phyloP scores from a whole-genome alignment of 805 yeast genomes.

The Kazachstania africana region DNA sequence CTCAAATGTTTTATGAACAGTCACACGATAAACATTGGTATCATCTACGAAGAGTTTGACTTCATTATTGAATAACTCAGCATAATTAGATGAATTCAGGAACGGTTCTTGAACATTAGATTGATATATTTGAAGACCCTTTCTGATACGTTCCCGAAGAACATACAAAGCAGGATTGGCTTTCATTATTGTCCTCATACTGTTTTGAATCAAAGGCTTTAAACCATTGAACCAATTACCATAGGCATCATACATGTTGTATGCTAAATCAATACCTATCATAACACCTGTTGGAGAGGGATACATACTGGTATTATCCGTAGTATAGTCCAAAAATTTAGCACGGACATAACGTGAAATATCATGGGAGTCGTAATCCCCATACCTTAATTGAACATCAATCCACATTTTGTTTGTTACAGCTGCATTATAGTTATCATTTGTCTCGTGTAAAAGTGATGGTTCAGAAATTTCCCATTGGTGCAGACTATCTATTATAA shows the following conservation, averaged over 20 bases:
- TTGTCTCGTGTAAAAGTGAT: conserved; percentile 59
- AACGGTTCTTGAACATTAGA: conserved; percentile 89
- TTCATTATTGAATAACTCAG: conserved; percentile 77
- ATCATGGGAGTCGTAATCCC: conserved; percentile 96
- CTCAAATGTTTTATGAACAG: conserved; percentile 82
- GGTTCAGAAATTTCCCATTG: conserved; percentile 81
- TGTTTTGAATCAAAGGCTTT: conserved; percentile 79
- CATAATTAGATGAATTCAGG: conserved; percentile 78
- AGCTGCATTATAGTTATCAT: conserved; percentile 49
- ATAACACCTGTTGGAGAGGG: conserved; percentile 91
- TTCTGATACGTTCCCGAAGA: conserved; percentile 83
- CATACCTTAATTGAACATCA: conserved; percentile 89
- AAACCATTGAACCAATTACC: conserved; percentile 97
- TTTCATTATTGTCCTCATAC: conserved; percentile 89
- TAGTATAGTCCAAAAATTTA: conserved; percentile 84
- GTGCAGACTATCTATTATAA: conserved; percentile 59
- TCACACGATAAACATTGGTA: conserved; percentile 85
- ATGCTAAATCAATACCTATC: conserved; percentile 86
- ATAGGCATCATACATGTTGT: conserved; percentile 90
- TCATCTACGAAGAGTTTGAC: conserved; percentile 85
- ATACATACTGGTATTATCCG: conserved; percentile 72
- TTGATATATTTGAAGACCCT: conserved; percentile 87
- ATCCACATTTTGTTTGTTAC: conserved; percentile 74
- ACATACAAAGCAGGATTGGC: conserved; percentile 90
- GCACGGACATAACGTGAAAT: conserved; percentile 88